Percentiles rank a stretch among this genome's conserved stretches.
These are phyloP conservation scores for Irpex lacteus DNA, from an alignment of 1,284 basidiomycete genomes.

Conservation along the genomic window DNA sequence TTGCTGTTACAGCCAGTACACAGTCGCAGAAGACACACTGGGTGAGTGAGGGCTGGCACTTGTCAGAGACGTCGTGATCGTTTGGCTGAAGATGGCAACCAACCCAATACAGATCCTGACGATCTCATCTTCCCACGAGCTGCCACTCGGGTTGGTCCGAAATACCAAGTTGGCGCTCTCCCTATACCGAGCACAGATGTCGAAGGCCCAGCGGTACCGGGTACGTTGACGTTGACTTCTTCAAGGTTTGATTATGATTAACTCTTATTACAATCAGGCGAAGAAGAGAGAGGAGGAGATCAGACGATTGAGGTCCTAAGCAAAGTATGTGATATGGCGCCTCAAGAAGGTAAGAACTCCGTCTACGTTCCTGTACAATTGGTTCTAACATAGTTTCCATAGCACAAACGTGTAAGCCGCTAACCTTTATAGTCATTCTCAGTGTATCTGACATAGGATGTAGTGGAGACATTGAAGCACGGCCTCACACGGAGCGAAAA, in stretches of 20 bases:
- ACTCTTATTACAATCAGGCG: conserved; percentile 15
- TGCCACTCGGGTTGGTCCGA: conserved; percentile 83
- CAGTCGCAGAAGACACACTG: conserved; percentile 87
- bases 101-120: conserved; percentile 66
- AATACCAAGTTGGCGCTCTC: conserved; percentile 75
- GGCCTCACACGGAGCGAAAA: conserved; percentile 48
- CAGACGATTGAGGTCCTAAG: conserved; percentile 72
- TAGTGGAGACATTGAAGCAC: conserved; percentile 63
- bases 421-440: neutral
- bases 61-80: conserved; percentile 4
- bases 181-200: conserved; percentile 43
- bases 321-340: conserved; percentile 56
- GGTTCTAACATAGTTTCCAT: conserved; percentile 10
- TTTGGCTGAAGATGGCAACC: conserved; percentile 22
- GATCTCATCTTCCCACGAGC: conserved; percentile 94
- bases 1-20: conserved; percentile 65
- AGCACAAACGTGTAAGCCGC: conserved; percentile 49
- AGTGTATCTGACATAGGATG: conserved; percentile 11
- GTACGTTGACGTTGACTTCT: conserved; percentile 29
- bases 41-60: conserved; percentile 43
- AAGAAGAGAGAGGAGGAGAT: conserved; percentile 68
- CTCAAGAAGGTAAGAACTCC: conserved; percentile 57
- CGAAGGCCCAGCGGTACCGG: conserved; percentile 34
- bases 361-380: neutral
- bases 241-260: neutral